Evolutionary conservation across 306 rosid genomes (phyloP).

Genomic region (Vigna nakashimae): DNA sequence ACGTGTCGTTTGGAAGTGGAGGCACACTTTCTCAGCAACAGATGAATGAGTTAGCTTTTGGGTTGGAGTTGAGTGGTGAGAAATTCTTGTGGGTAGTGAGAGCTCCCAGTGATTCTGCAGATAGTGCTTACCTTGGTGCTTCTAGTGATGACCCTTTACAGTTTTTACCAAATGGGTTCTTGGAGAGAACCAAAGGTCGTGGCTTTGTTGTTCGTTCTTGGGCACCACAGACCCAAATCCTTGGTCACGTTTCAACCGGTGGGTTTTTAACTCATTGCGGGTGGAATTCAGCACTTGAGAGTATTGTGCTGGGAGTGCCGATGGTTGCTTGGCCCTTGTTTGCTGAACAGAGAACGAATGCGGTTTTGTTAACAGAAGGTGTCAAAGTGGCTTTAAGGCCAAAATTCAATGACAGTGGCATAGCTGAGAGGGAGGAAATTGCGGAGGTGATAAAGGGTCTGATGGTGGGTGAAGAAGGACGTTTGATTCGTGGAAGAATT

Average conservation of each 20-base stretch:
- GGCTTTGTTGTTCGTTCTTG: constrained; percentile 41
- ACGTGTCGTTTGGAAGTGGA: constrained; percentile 51
- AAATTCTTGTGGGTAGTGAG: constrained; percentile 50
- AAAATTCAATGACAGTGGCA: constrained; percentile 16
- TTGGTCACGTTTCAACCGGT: constrained; percentile 36
- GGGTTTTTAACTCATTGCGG: constrained; percentile 52
- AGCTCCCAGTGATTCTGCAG: constrained; percentile 43
- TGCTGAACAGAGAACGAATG: constrained; percentile 42
- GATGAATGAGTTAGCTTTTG: constrained; percentile 42
- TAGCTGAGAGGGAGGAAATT: constrained; percentile 33
- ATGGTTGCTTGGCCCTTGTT: constrained; percentile 41
- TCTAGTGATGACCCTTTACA: constrained; percentile 18
- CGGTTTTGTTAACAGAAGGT: constrained; percentile 16
- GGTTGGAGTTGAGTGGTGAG: constrained; percentile 44
- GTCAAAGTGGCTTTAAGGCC: constrained; percentile 37
- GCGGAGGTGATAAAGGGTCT: neutral
- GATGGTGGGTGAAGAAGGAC: constrained; percentile 29
- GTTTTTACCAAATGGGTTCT: constrained; percentile 42
- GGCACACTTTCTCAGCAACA: constrained; percentile 41
- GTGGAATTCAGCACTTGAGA: constrained; percentile 46
- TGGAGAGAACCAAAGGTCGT: constrained; percentile 37
- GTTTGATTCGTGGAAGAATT: constrained; percentile 15
- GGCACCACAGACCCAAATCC: constrained; percentile 47
- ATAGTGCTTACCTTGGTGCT: constrained; percentile 33
- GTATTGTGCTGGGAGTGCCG: constrained; percentile 38